Conservation (phyloP, 2,329 filamentous ascomycete genomes). For the Dothidotthia symphoricarpi region DNA sequence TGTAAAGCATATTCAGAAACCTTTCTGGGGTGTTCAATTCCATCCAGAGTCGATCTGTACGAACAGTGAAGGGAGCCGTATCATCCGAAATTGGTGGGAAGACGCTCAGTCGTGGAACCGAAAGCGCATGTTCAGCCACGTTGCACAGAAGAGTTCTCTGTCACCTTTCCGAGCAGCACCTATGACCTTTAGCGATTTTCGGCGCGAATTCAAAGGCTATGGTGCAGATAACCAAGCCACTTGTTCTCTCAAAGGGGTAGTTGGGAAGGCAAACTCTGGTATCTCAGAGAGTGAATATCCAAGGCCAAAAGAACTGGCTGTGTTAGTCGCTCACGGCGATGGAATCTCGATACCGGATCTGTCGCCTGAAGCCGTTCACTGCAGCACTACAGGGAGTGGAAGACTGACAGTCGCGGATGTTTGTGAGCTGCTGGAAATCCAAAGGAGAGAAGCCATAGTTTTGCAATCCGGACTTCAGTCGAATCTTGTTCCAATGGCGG, state of each 20-base stretch:
- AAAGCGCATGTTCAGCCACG: constrained; percentile 15
- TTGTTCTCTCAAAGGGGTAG: constrained; percentile 6
- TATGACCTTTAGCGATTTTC: constrained; percentile 20
- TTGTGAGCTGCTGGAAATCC: constrained; percentile 37
- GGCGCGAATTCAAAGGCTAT: constrained; percentile 17
- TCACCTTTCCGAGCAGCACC: constrained; percentile 13
- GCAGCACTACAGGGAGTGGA: constrained; percentile 36
- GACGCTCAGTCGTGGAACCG: constrained; percentile 58
- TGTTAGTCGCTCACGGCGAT: constrained; percentile 30
- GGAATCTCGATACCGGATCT: constrained; percentile 20
- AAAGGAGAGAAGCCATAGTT: constrained; percentile 42
- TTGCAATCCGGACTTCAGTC: constrained; percentile 50
- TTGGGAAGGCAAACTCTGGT: constrained; percentile 1
- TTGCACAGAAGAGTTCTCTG: constrained; percentile 7
- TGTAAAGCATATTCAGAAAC: constrained; percentile 63
- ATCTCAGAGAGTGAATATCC: neutral
- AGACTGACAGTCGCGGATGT: constrained; percentile 39
- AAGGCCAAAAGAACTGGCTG: constrained; percentile 22
- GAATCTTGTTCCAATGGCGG: constrained; percentile 42
- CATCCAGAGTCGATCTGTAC: constrained; percentile 90
- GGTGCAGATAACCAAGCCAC: constrained; percentile 7
- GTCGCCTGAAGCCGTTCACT: constrained; percentile 33
- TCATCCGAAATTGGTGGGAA: constrained; percentile 75
- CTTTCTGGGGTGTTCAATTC: constrained; percentile 86
- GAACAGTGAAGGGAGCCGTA: constrained; percentile 60